phyloP scores from a whole-genome alignment of 257 asterid species.

The Capsicum rhomboideum region DNA sequence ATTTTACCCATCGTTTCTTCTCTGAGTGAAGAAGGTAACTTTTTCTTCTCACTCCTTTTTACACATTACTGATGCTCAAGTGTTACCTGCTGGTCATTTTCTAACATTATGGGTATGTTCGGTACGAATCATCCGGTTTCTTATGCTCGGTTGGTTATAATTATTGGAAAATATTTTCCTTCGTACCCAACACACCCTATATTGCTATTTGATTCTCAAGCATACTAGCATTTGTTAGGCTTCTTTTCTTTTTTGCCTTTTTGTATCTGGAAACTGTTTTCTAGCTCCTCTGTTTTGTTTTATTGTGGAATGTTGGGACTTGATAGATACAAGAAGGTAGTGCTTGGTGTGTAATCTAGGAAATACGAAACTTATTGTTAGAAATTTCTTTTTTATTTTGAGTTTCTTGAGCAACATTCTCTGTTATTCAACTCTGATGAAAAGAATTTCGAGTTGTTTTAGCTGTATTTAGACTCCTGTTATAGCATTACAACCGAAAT shows the following conservation, averaged over 20 bases:
- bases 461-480: background rate
- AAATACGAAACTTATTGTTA: background rate
- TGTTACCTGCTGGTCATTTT: no score
- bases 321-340: background rate
- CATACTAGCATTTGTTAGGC: no score
- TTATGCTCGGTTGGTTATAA: no score
- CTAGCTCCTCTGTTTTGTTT: background rate
- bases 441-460: background rate
- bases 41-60: background rate
- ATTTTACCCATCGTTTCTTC: conserved; percentile 34
- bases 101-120: no score
- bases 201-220: no score
- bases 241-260: background rate
- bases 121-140: no score
- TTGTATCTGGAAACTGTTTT: background rate
- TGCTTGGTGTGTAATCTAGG: background rate
- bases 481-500: background rate
- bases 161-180: no score
- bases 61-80: background rate
- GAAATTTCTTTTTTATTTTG: background rate
- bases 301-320: no score
- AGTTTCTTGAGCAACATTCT: background rate
- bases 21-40: conserved; percentile 49
- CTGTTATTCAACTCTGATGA: background rate
- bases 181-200: no score